These are phyloP conservation scores for Chloromonas sp. DNA, from an alignment of 163 green algal species.

Conservation along the genomic window DNA sequence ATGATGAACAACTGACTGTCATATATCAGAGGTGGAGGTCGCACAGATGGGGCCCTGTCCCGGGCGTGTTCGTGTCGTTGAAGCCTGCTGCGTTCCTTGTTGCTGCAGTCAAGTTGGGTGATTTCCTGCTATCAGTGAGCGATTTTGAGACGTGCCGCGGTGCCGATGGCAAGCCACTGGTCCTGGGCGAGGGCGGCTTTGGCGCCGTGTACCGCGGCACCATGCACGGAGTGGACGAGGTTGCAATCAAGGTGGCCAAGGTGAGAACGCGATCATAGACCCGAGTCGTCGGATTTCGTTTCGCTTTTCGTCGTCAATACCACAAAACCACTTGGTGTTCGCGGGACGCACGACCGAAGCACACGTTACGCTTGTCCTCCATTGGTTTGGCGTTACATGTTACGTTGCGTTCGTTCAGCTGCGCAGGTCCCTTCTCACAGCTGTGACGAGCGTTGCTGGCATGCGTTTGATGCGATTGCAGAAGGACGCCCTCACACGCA, in stretches of 20 bases:
- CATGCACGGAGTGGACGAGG: constrained; percentile 67
- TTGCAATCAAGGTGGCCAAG: constrained; percentile 69
- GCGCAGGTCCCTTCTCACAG: no score
- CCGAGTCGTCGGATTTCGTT: background rate
- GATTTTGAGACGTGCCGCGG: constrained; percentile 41
- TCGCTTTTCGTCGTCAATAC: background rate
- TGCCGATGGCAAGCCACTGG: constrained; percentile 42
- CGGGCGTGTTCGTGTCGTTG: no score
- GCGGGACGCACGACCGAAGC: no score
- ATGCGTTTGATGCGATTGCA: background rate
- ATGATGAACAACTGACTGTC: no score
- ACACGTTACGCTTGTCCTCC: no score
- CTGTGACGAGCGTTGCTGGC: no score
- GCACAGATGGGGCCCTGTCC: no score
- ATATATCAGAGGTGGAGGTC: no score
- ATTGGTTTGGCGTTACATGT: no score
- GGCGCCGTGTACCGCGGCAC: constrained; percentile 67
- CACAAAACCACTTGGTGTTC: no score
- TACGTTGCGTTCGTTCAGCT: no score
- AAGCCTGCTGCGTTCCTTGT: no score
- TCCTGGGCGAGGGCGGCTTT: constrained; percentile 68
- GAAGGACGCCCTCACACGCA: constrained; percentile 16
- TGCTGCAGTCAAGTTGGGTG: background rate
- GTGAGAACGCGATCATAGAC: constrained; percentile 6
- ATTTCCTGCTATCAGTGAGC: constrained; percentile 8